phyloP scores from a whole-genome alignment of 192 early-diverging fungal genomes.

The Phycomyces blakesleeanus region DNA sequence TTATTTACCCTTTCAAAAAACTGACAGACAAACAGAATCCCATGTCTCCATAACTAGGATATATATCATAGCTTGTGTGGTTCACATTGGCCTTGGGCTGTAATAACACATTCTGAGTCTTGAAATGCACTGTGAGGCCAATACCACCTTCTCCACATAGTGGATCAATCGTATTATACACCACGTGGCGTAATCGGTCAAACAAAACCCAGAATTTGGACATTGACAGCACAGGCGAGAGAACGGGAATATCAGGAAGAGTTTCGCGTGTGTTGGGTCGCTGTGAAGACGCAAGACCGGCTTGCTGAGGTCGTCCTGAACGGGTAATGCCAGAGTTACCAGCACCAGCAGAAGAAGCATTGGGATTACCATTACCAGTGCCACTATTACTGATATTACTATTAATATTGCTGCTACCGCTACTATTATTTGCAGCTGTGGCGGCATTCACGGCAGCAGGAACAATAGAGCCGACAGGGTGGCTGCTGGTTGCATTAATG shows the following conservation, averaged over 20 bases:
- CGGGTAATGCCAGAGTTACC: background rate
- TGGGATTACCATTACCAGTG: background rate
- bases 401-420: slow-evolving; percentile 2
- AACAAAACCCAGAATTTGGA: slow-evolving; percentile 26
- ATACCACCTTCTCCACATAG: slow-evolving; percentile 30
- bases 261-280: background rate
- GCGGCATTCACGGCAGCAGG: background rate
- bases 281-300: background rate
- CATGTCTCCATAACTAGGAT: slow-evolving; percentile 20
- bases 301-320: background rate
- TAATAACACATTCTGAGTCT: slow-evolving; percentile 1
- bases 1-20: slow-evolving; percentile 31
- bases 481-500: background rate
- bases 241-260: slow-evolving; percentile 18
- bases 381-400: background rate
- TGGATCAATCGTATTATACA: slow-evolving; percentile 17
- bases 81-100: background rate
- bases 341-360: background rate
- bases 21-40: slow-evolving; percentile 22
- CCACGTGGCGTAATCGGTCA: slow-evolving; percentile 28
- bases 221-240: slow-evolving; percentile 24
- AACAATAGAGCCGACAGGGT: background rate
- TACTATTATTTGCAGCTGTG: background rate
- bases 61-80: slow-evolving; percentile 7
- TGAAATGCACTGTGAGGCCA: slow-evolving; percentile 29